Evolutionary conservation across 2,329 filamentous ascomycete genomes (phyloP).

Genomic region (Diaporthe australafricana): DNA sequence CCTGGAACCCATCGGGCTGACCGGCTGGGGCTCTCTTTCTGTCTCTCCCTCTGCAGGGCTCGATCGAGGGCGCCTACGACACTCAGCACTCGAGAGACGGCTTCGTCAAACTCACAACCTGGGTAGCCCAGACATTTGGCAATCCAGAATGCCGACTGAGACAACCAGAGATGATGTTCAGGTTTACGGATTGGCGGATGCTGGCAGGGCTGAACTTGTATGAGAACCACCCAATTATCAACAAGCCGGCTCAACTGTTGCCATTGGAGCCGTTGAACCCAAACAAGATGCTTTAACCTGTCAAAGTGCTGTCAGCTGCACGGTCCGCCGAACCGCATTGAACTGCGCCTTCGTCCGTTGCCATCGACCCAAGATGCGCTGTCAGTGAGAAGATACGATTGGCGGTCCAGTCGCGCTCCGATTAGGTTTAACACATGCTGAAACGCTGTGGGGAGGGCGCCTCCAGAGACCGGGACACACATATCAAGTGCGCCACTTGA

Average conservation of each 20-base stretch:
- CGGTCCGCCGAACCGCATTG: conserved; percentile 16
- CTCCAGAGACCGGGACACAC: neutral
- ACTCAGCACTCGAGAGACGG: neutral
- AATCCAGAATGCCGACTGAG: neutral
- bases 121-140: neutral
- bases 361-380: neutral
- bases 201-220: conserved; percentile 12
- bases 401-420: conserved; percentile 10
- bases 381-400: conserved; percentile 13
- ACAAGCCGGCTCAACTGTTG: neutral
- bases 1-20: conserved; percentile 5
- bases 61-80: neutral
- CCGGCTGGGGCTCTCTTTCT: too few species aligned
- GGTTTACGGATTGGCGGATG: neutral
- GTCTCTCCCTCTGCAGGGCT: too few species aligned
- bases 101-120: neutral
- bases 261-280: neutral
- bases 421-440: conserved; percentile 17
- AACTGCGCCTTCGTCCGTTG: conserved; percentile 15
- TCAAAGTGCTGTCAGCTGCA: conserved; percentile 19
- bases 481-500: neutral
- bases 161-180: neutral
- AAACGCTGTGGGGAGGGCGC: conserved; percentile 15
- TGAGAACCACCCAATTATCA: neutral
- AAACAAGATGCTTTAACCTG: neutral